These are phyloP conservation scores for Chlorella variabilis DNA, from an alignment of 163 green algal species.

Conservation along the genomic window DNA sequence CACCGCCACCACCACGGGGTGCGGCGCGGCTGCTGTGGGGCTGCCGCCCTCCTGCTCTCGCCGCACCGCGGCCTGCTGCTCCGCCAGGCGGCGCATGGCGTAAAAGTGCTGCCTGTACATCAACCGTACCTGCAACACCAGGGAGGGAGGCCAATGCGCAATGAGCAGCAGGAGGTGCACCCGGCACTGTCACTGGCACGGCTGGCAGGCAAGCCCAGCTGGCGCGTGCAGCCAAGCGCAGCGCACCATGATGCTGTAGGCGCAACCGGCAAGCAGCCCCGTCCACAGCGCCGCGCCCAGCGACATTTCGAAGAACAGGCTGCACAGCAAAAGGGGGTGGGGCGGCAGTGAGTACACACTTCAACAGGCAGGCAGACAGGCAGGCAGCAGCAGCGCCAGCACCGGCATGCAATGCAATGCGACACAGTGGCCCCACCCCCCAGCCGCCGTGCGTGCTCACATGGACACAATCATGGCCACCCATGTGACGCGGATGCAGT, in stretches of 20 bases:
- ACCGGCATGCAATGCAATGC: too few species aligned
- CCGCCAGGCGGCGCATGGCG: constrained; percentile 46
- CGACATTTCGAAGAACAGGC: constrained; percentile 54
- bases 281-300: constrained; percentile 68
- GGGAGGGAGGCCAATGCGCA: too few species aligned
- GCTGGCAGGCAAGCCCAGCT: too few species aligned
- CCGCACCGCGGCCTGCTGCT: constrained; percentile 32
- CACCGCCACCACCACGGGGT: constrained; percentile 1
- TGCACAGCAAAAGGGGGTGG: not conserved
- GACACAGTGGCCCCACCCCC: too few species aligned
- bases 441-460: constrained; percentile 54
- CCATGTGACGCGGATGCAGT: constrained; percentile 86
- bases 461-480: constrained; percentile 84
- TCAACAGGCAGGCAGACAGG: not conserved
- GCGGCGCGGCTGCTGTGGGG: not conserved
- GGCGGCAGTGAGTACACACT: too few species aligned
- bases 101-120: constrained; percentile 63
- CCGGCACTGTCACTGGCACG: too few species aligned
- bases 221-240: too few species aligned
- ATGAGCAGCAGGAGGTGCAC: too few species aligned
- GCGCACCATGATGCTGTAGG: constrained; percentile 58
- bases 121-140: too few species aligned
- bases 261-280: constrained; percentile 61
- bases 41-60: not conserved
- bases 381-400: not conserved